Conservation (phyloP, 768 basidiomycete species). For the Serendipita vermifera region DNA sequence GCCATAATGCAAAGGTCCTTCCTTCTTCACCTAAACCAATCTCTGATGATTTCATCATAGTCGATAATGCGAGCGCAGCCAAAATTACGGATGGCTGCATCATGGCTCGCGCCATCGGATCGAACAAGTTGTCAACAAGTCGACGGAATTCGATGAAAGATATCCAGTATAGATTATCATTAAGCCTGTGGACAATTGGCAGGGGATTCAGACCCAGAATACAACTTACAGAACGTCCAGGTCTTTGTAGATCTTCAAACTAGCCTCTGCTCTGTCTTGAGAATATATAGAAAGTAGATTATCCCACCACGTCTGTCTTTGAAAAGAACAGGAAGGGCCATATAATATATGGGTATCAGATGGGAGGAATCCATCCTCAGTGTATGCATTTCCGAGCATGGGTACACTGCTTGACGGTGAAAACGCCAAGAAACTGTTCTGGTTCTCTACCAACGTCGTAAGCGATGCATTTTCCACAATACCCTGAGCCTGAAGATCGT, state of each 20-base stretch:
- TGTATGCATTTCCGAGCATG: too few relatives aligned
- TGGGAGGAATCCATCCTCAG: too few relatives aligned
- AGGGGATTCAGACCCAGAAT: too few relatives aligned
- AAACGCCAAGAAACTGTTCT: too few relatives aligned
- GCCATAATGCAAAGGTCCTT: conserved; percentile 41
- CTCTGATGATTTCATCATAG: conserved; percentile 60
- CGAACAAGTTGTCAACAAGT: conserved; percentile 40
- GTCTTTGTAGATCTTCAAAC: conserved; percentile 33
- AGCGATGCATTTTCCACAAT: too few relatives aligned
- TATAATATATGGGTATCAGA: too few relatives aligned
- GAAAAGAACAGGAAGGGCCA: conserved; percentile 24
- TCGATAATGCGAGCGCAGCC: conserved; percentile 55
- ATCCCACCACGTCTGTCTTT: conserved; percentile 36
- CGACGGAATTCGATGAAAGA: conserved; percentile 49
- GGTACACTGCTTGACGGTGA: too few relatives aligned
- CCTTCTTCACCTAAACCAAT: conserved; percentile 42
- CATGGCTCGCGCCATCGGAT: conserved; percentile 37
- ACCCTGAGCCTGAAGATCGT: too few relatives aligned
- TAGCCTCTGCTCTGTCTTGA: conserved; percentile 26
- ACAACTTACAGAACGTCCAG: conserved; percentile 38
- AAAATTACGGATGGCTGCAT: conserved; percentile 64
- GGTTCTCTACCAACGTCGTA: too few relatives aligned
- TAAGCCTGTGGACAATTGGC: conserved; percentile 47
- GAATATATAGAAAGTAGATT: conserved; percentile 33
- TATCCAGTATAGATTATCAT: conserved; percentile 50